Evolutionary conservation across 768 basidiomycete species (phyloP).

Genomic region (Ephemerocybe angulata): DNA sequence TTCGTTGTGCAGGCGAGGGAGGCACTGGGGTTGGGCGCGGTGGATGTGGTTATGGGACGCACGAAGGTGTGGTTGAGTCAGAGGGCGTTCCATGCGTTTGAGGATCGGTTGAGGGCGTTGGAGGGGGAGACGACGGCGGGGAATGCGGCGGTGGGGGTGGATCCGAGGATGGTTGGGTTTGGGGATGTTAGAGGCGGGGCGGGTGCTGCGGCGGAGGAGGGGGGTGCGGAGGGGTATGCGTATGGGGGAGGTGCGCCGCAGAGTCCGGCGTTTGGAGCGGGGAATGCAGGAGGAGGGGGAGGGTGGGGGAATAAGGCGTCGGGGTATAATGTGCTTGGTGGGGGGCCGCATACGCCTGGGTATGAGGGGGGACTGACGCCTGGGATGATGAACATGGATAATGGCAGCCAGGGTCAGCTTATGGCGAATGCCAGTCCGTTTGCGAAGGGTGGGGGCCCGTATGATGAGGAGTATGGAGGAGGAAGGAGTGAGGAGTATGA

Average conservation of each 20-base stretch:
- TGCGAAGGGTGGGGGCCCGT: conserved; percentile 57
- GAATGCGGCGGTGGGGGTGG: conserved; percentile 67
- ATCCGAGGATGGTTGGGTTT: conserved; percentile 33
- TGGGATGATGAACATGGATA: conserved; percentile 32
- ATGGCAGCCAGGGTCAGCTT: conserved; percentile 63
- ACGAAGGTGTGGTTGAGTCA: conserved; percentile 92
- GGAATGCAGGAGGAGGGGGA: conserved; percentile 31
- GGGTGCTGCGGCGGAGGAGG: not conserved
- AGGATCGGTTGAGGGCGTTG: conserved; percentile 77
- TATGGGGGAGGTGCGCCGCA: not conserved
- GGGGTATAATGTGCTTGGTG: not conserved
- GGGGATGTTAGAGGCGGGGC: not conserved
- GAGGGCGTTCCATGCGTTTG: conserved; percentile 78
- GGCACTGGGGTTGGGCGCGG: conserved; percentile 43
- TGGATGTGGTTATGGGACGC: conserved; percentile 77
- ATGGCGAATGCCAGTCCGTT: conserved; percentile 81
- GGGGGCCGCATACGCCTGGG: conserved; percentile 1
- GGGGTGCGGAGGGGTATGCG: not conserved
- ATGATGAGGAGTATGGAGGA: conserved; percentile 78
- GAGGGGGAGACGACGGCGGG: conserved; percentile 88
- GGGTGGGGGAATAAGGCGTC: not conserved
- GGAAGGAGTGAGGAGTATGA: conserved; percentile 81
- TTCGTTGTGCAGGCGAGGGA: conserved; percentile 56
- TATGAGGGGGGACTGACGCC: not conserved
- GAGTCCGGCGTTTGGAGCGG: not conserved